Percentiles rank a stretch among this genome's conserved stretches.
phyloP scores from a whole-genome alignment of 805 yeast species.

The Candida pseudoglaebosa region DNA sequence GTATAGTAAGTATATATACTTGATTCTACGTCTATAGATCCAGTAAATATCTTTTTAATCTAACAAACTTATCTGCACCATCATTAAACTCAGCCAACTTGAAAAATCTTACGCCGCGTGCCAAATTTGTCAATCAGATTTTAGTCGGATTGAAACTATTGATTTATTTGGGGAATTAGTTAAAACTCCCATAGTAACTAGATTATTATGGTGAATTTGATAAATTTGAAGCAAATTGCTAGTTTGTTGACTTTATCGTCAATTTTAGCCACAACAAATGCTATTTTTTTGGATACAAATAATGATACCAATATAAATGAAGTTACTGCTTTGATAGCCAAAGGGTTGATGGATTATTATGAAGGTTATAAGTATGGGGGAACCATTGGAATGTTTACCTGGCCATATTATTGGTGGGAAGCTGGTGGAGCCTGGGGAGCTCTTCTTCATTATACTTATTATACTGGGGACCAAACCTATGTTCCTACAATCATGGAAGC shows the following conservation, averaged over 20 bases:
- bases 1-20: no score
- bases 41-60: no score
- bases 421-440: slow-evolving; percentile 96
- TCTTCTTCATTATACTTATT: slow-evolving; percentile 72
- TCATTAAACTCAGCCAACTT: no score
- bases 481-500: slow-evolving; percentile 57
- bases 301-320: slow-evolving; percentile 43
- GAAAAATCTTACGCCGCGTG: no score
- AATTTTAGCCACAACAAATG: slow-evolving; percentile 10
- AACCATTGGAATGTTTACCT: slow-evolving; percentile 78
- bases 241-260: slow-evolving; percentile 1
- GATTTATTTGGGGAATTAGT: no score
- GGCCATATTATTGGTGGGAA: slow-evolving; percentile 98
- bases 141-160: no score
- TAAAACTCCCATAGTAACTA: no score
- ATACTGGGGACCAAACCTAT: slow-evolving; percentile 66
- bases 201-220: no score
- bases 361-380: slow-evolving; percentile 67
- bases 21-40: no score
- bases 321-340: slow-evolving; percentile 58
- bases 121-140: no score
- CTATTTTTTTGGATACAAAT: slow-evolving; percentile 34
- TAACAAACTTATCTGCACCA: no score
- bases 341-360: slow-evolving; percentile 81
- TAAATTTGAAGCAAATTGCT: neutral